Evolutionary conservation across 768 basidiomycete species (phyloP).

Genomic region (Tulasnella sp.): DNA sequence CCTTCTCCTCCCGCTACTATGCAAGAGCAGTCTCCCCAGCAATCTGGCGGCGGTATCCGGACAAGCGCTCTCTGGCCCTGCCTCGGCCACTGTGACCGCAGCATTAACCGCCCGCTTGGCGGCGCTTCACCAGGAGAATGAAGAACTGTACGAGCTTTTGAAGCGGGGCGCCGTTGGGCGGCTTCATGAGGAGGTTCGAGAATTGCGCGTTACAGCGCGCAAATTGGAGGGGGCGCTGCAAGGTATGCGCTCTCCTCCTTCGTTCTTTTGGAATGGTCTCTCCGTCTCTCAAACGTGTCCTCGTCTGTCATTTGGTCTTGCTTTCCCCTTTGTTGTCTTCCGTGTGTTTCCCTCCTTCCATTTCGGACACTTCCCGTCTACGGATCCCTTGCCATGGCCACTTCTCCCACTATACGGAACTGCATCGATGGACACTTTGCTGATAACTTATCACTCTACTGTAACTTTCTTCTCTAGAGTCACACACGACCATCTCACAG

Average conservation of each 20-base stretch:
- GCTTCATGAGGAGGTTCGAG: slow-evolving; percentile 40
- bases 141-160: slow-evolving; percentile 70
- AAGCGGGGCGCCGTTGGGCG: slow-evolving; percentile 14
- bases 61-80: slow-evolving; percentile 39
- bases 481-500: slow-evolving; percentile 64
- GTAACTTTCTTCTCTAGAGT: slow-evolving; percentile 50
- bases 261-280: slow-evolving; percentile 28
- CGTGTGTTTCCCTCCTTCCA: slow-evolving; percentile 26
- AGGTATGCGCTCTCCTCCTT: slow-evolving; percentile 46
- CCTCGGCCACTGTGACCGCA: slow-evolving; percentile 54
- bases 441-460: slow-evolving; percentile 11
- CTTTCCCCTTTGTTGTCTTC: slow-evolving; percentile 15
- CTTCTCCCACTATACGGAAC: not conserved
- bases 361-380: slow-evolving; percentile 16
- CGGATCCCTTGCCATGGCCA: slow-evolving; percentile 11
- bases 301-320: slow-evolving; percentile 11
- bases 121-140: slow-evolving; percentile 79
- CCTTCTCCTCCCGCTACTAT: slow-evolving; percentile 42
- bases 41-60: slow-evolving; percentile 46
- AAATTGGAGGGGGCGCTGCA: slow-evolving; percentile 70
- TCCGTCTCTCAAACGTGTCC: slow-evolving; percentile 13
- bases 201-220: slow-evolving; percentile 61
- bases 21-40: slow-evolving; percentile 48
- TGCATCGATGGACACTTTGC: slow-evolving; percentile 18
- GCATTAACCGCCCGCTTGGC: slow-evolving; percentile 72